Evolutionary conservation across 306 rosid genomes (phyloP), one percentile per base, ranked within the genome.

Genomic region (Crotalaria pallida): DNA sequence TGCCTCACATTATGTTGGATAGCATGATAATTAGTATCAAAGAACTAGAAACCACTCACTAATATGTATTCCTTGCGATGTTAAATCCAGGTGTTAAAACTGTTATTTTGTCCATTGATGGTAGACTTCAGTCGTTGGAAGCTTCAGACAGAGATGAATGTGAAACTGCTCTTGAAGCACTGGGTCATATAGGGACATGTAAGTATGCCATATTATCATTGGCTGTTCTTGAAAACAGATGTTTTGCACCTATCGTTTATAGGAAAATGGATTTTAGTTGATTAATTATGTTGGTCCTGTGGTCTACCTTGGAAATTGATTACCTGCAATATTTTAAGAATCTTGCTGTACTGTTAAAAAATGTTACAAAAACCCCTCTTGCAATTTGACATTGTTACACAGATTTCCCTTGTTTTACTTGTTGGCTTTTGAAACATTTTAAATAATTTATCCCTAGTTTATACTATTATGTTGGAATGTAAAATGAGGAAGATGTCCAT

Each of bases 151-250:
- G 68, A 47, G 90, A 94, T 69, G 96, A 88, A 73, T 78, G 75
- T 74, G 99, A 91, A 87, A 74, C 88, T 74, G 96, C 96, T 50
- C 82, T 94, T 44, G 99, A 94, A 79, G 96, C 99, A 22, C 76
- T 94, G 74, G 99, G 97, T 78, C 85, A 85, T 70, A 91, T 94
- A 26, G 99, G 99, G 73, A 84, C 86, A 41, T 76, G 98, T 94
- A 88, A 85, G 98, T 82, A 73, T 75, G 83, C 66, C 48, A 38
- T 53, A 66, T 23, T 70, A 52, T 64, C 56, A 64, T 18, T 71
- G 41, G 34, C 33, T 31, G 26, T 19, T 43, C 51, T 61, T 62
- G 38, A 53, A 18, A 23, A 26, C 5, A 62, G 34, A 47, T 24
- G 11, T 65, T 53, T 44, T 57, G 36, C 52, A 18, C 31, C 48